Conservation (phyloP, 2,329 filamentous ascomycete species). For the Ceratocystis eucalypticola region DNA sequence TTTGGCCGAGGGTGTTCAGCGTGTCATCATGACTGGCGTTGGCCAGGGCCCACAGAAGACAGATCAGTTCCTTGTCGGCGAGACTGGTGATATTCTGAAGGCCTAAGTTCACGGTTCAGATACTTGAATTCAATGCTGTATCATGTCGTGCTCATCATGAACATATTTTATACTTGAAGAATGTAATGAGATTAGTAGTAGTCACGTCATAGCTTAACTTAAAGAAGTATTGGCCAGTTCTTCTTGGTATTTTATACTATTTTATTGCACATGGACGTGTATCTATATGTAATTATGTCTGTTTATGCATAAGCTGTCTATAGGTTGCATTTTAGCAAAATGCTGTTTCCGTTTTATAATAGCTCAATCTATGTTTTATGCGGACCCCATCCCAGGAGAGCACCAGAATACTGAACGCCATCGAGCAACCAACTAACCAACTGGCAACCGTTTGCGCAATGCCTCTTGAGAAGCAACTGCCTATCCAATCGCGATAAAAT, state of each 20-base stretch:
- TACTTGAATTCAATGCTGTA: background rate
- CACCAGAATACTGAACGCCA: background rate
- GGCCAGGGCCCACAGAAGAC: slow-evolving; percentile 78
- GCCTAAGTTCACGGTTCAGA: background rate
- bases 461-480: background rate
- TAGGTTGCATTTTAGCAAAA: slow-evolving; percentile 6
- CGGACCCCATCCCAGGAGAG: background rate
- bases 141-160: background rate
- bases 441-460: background rate
- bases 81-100: slow-evolving; percentile 35
- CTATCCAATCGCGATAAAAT: background rate
- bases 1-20: slow-evolving; percentile 66
- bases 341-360: background rate
- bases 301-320: background rate
- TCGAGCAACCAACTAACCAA: background rate
- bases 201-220: background rate
- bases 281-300: background rate
- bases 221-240: background rate
- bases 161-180: background rate
- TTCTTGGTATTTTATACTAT: background rate
- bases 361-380: background rate
- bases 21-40: slow-evolving; percentile 82
- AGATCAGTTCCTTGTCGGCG: slow-evolving; percentile 60
- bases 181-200: background rate
- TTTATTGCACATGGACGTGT: background rate